Evolutionary conservation across 1,139 yeast genomes (phyloP).

Genomic region (Scheffersomyces parashehatae): DNA sequence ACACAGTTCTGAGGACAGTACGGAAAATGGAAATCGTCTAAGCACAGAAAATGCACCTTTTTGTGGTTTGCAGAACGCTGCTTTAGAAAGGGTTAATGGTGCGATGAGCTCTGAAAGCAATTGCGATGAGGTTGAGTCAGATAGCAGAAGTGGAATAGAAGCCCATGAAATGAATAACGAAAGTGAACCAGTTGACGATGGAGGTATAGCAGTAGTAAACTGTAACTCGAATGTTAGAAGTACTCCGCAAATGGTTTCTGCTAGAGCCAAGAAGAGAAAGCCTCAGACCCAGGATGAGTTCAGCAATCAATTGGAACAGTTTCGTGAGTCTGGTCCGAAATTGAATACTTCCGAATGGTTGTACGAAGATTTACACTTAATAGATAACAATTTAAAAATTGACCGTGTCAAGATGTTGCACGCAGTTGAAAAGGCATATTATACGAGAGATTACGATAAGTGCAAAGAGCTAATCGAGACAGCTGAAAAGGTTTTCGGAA

Average conservation of each 20-base stretch:
- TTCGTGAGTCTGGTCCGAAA: slow-evolving; percentile 50
- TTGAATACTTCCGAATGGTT: slow-evolving; percentile 52
- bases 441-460: slow-evolving; percentile 39
- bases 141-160: no score
- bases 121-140: no score
- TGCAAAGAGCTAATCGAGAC: slow-evolving; percentile 39
- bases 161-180: no score
- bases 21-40: no score
- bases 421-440: slow-evolving; percentile 55
- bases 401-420: slow-evolving; percentile 38
- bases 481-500: slow-evolving; percentile 32
- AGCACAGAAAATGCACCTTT: no score
- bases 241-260: background rate
- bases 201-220: no score
- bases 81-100: no score
- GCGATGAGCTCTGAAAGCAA: no score
- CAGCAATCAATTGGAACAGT: slow-evolving; percentile 43
- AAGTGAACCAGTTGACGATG: no score
- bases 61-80: no score
- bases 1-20: no score
- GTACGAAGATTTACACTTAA: slow-evolving; percentile 22
- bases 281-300: slow-evolving; percentile 61
- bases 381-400: slow-evolving; percentile 24
- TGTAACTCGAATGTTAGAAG: background rate
- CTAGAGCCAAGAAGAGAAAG: slow-evolving; percentile 35